Base-by-base conservation (phyloP, 768 basidiomycete genomes). In the Boletus sensibilis region DNA sequence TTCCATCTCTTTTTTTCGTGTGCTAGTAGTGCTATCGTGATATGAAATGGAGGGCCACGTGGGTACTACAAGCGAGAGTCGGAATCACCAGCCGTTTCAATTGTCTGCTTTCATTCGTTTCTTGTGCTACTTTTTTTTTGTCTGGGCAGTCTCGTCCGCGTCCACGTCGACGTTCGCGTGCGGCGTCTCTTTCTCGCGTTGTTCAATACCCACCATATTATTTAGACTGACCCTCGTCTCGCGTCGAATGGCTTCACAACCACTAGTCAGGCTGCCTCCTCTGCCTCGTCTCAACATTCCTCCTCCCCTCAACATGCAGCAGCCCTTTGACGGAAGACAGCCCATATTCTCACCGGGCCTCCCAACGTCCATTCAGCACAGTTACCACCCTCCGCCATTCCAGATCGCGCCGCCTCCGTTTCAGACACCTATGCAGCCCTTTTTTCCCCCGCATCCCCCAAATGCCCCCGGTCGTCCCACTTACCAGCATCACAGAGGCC, bases 401-500 rank as follows among this genome's bases (percentile, higher is more conserved):
- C 81, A 81, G 34, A 71, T 76, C 58, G 71, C 63, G 54, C 78
- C 56, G 39, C 68, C 74, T 53, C 61, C 81, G 46, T 72, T 89
- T 49, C 88, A 87, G 67, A 89, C 87, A 5, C 89, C 88, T 43
- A 84, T 90, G 77, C 89, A 90, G 66, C 68, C 82, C 23, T 87
- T 85, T 72, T 88, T 88, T 58, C 74, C 76, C 34, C 75, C 73
- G 1, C 78, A 75, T 35, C 79, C 78, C 6, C 80, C 81, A 25
- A 74, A 72, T 27, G 76, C 78, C 1, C 84, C 84, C 1, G 75
- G 70, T 44, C 81, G 82, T 39, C 84, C 85, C 0, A 65, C 73
- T 3, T 74, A 72, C 60, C 65, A 69, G 55, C 85, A 87, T 56
- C 81, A 84, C 58, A 78, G 76, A 41, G 79, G 78, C 29, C 74